A percentile compares a stretch with the other conserved stretches of the same genome.
Evolutionary conservation across 306 rosid genomes (phyloP).

Genomic region (Echinosophora koreensis): DNA sequence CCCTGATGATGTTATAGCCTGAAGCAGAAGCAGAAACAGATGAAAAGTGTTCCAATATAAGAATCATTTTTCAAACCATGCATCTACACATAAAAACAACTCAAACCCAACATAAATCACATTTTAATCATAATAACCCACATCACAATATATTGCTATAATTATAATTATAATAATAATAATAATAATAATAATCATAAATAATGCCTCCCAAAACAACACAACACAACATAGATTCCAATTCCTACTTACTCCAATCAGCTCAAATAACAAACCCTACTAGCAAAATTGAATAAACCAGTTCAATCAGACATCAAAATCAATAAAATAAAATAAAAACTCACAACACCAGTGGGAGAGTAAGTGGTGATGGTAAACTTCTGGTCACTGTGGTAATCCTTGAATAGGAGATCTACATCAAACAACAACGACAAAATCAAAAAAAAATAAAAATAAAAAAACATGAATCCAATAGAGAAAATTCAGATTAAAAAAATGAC

Average conservation of each 20-base stretch:
- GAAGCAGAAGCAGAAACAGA: slow-evolving; percentile 38
- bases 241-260: not conserved
- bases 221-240: not conserved
- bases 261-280: not conserved
- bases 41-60: not conserved
- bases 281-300: not conserved
- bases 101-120: not conserved
- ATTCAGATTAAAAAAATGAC: not conserved
- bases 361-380: slow-evolving; percentile 88
- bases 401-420: slow-evolving; percentile 79
- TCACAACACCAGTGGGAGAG: slow-evolving; percentile 95
- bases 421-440: not conserved
- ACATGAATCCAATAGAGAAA: not conserved
- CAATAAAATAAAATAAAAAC: slow-evolving; percentile 15
- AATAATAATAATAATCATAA: no score
- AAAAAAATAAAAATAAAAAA: not conserved
- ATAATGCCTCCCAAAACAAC: not conserved
- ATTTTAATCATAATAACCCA: not conserved
- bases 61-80: slow-evolving; percentile 2
- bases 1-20: slow-evolving; percentile 87
- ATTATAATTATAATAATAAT: not conserved
- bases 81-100: slow-evolving; percentile 27
- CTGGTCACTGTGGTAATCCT: slow-evolving; percentile 92
- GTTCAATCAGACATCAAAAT: not conserved
- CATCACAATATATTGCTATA: slow-evolving; percentile 11